Base-by-base conservation (phyloP, 805 yeast genomes). In the Ogataea pini region DNA sequence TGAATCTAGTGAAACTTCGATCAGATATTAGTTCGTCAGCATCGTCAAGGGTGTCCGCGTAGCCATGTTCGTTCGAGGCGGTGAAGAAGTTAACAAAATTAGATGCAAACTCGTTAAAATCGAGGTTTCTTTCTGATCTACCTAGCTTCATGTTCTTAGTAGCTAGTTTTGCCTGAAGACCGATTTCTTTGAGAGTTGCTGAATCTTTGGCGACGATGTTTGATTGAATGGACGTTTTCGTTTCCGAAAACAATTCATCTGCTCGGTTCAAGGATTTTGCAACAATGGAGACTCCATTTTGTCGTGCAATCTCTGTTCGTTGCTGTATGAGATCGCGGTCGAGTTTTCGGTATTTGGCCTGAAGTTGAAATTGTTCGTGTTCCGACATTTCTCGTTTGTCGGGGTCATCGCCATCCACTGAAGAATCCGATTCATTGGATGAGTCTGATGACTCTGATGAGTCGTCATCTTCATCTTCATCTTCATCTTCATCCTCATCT, bases 141-240 rank as follows among this genome's bases (percentile, higher is more conserved):
- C 85, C 89, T 43, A 85, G 67, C 45, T 78, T 78, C 54, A 85
- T 57, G 63, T 80, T 83, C 42, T 80, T 72, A 2, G 86, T 80
- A 38, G 86, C 85, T 18, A 82, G 67, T 33, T 83, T 81, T 10
- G 89, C 83, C 57, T 84, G 74, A 48, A 77, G 77, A 31, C 87
- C 77, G 9, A 85, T 76, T 50, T 76, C 81, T 25, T 72, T 70
- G 55, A 86, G 72, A 4, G 85, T 81, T 47, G 80, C 80, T 1
- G 92, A 75, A 63, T 86, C 95, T 48, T 78, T 75, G 0, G 88
- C 86, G 25, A 77, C 72, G 8, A 76, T 56, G 51, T 71, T 75
- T 2, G 68, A 59, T 42, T 62, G 59, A 10, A 65, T 60, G 4
- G 71, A 46, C 16, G 66, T 60, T 38, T 71, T 72, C 2, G 78